Conservation (phyloP, 2,329 filamentous ascomycete species). For the Trichophyton benhamiae region DNA sequence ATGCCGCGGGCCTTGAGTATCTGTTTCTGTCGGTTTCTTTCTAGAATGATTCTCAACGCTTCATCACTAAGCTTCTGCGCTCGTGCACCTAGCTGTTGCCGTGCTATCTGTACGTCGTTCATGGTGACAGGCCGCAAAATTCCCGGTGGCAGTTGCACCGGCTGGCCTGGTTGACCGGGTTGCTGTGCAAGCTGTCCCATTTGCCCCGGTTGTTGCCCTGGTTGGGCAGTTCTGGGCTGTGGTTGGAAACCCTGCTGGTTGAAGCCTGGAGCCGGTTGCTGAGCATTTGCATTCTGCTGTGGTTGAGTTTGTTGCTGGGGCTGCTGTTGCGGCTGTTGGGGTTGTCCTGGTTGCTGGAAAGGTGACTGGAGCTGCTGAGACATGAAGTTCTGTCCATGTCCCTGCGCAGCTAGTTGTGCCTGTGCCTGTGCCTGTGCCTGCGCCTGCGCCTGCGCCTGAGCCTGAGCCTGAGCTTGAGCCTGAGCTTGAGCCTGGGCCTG, state of each 20-base stretch:
- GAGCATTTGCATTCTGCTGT: constrained; percentile 13
- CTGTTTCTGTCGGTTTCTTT: constrained; percentile 26
- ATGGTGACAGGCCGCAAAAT: constrained; percentile 25
- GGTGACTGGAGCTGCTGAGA: constrained; percentile 13
- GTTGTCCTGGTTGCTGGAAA: not conserved
- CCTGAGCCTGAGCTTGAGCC: constrained; percentile 14
- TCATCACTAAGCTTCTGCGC: constrained; percentile 31
- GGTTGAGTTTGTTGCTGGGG: not conserved
- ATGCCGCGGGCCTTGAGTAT: constrained; percentile 17
- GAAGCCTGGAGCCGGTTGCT: not conserved
- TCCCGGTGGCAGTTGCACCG: not conserved
- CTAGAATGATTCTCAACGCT: constrained; percentile 28
- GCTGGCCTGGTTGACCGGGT: not conserved
- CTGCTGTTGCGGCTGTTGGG: constrained; percentile 4
- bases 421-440: constrained; percentile 14
- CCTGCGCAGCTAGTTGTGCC: not conserved
- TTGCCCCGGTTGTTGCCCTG: not conserved
- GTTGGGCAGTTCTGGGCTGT: not conserved
- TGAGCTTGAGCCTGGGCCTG: constrained; percentile 5
- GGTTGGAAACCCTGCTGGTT: not conserved
- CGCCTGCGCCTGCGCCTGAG: constrained; percentile 13
- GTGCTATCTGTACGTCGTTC: constrained; percentile 27
- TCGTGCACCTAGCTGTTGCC: constrained; percentile 25
- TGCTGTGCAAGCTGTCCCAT: not conserved
- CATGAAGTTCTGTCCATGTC: constrained; percentile 13